Conservation (phyloP, 1,139 yeast genomes). For the Debaryomyces coudertii region DNA sequence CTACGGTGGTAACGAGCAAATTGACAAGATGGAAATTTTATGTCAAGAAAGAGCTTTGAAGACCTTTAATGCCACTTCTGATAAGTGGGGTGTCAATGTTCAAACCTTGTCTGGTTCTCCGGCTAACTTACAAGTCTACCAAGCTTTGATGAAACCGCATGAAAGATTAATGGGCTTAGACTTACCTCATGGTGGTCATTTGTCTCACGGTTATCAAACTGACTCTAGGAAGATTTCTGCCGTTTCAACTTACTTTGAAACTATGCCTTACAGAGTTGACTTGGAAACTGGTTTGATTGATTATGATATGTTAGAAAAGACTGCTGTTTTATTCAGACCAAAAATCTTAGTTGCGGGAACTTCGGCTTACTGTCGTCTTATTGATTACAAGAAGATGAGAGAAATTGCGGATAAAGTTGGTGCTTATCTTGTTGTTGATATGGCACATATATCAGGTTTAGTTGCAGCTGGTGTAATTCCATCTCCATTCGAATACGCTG, state of each 20-base stretch:
- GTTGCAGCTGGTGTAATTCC: conserved; percentile 96
- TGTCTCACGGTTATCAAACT: conserved; percentile 98
- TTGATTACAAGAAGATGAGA: conserved; percentile 95
- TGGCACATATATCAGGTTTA: conserved; percentile 98
- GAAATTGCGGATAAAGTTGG: conserved; percentile 96
- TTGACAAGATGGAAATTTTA: conserved; percentile 87
- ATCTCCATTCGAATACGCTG: conserved; percentile 95
- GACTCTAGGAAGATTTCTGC: conserved; percentile 93
- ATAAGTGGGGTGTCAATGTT: conserved; percentile 97
- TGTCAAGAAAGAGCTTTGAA: conserved; percentile 93
- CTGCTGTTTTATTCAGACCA: conserved; percentile 90
- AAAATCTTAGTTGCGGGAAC: conserved; percentile 97
- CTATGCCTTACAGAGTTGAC: conserved; percentile 97
- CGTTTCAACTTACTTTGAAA: conserved; percentile 94
- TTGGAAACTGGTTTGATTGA: conserved; percentile 91
- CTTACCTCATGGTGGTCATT: conserved; percentile 97
- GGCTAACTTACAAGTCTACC: conserved; percentile 94
- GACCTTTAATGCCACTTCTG: conserved; percentile 79
- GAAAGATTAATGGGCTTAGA: conserved; percentile 97
- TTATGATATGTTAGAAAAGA: conserved; percentile 90
- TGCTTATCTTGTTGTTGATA: conserved; percentile 93
- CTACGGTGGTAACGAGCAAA: conserved; percentile 91
- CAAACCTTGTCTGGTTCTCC: conserved; percentile 97
- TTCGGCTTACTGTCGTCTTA: conserved; percentile 93
- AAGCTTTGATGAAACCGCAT: conserved; percentile 91